Evolutionary conservation across 2,329 filamentous ascomycete genomes (phyloP), one percentile per base, ranked within the genome.

Genomic region (Pseudovirgaria hyperparasitica): DNA sequence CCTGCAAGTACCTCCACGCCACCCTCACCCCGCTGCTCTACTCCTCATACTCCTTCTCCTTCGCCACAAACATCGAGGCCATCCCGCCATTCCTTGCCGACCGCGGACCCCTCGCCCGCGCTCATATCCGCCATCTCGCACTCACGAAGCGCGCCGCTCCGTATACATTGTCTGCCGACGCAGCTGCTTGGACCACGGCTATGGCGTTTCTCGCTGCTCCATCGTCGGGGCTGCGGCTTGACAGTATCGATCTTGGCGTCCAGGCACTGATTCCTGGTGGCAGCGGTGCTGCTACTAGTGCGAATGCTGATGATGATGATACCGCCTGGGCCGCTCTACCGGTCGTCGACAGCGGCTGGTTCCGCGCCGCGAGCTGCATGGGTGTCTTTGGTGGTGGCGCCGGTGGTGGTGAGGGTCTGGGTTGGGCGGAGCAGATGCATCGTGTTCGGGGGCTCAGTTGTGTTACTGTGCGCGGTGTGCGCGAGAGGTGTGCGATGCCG

Each of bases 1-100:
- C 54, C 12, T 64, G 55, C 40, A 54, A 55, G 21, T 55, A 56
- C 28, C 54, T 73, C 26, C 57, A 74, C 43, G 52, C 58, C 32
- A 72, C 76, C 44, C 63, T 66, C n/a, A 52, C 63, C 4, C 57
- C 65, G 31, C 43, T 70, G 10, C 52, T 77, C 4, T 77, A 76
- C 46, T 57, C 54, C 6, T 53, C 46, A 29, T 67, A 73, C 42
- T 54, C 55, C 1, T 76, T 76, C 45, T 63, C 67, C 39, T 77
- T 77, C 44, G 65, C 64, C 34, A 58, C 60, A 25, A 60, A 70
- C 46, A 57, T 76, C 36, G 72, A 76, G 46, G 68, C 71, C 10
- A 59, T 72, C 5, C 58, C 65, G 1, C 69, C 71, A 0, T 76
- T 76, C 42, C 54, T 77, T 20, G 52, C 55, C 17, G 70, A 76